Evolutionary conservation across 2,329 filamentous ascomycete species (phyloP), one percentile per base, ranked within the genome.

Genomic region (Cladophialophora carrionii): DNA sequence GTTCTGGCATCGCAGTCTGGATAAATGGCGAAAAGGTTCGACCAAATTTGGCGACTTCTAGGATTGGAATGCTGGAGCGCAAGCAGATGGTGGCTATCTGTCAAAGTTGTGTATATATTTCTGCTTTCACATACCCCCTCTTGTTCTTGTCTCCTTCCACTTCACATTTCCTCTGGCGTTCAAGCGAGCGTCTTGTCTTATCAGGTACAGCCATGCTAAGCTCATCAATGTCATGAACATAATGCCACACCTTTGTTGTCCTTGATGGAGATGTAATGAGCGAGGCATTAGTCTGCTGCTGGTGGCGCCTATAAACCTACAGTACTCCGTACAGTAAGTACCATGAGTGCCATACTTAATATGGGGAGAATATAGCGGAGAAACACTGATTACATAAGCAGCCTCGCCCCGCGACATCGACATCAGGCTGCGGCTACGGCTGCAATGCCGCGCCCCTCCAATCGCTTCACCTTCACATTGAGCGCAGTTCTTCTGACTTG

Each of bases 71-170:
- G 20, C 9, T 12, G 12, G 24, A 51, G 20, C 48, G 48, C 48
- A 51, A 51, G 51, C 24, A n/a, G 4, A 54, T 54, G 52, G 52
- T 12, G 52, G 52, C 24, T 54, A 9, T 51, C 48, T 51, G 20
- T 22, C 48, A 51, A 51, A 20, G 17, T 34, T 60, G 17, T 58
- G 57, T 60, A 60, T 20, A 53, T 58, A 58, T 58, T 20, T 60
- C 31, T 52, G 43, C 52, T 54, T 31, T 34, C 57, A 60, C 48
- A 60, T 53, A 60, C 57, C 57, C 56, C 57, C 29, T 52, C 52
- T 41, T 52, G 57, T 60, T 22, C 32, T 34, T 41, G 41, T 32
- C 14, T 52, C 8, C 32, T 37, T 6, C 9, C n/a, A 20, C 37
- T 24, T 32, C 34, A 24, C 32, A n/a, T 52, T 26, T 26, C 41